phyloP scores from a whole-genome alignment of 2,329 filamentous ascomycete species.

The Ceratocystis alfenasii region DNA sequence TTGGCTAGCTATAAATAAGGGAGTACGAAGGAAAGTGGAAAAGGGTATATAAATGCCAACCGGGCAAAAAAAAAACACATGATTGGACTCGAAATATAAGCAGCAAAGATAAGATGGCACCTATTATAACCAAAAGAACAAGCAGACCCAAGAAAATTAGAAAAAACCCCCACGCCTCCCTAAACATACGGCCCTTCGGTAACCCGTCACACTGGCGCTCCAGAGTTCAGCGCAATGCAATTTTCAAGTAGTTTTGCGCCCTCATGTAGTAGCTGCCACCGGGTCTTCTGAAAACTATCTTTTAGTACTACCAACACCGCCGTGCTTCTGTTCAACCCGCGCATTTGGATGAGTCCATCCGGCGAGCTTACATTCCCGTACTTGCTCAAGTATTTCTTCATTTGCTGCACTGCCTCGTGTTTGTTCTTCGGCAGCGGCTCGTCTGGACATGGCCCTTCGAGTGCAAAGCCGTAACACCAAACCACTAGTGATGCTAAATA shows the following conservation, averaged over 20 bases:
- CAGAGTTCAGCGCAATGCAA: conserved; percentile 53
- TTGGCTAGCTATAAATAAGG: background rate
- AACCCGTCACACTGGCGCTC: conserved; percentile 18
- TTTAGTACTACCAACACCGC: conserved; percentile 71
- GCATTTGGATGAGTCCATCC: conserved; percentile 60
- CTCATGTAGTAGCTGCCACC: conserved; percentile 88
- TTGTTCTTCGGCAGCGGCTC: conserved; percentile 43
- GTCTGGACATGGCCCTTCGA: conserved; percentile 62
- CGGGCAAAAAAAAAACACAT: background rate
- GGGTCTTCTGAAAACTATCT: conserved; percentile 66
- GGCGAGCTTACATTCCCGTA: conserved; percentile 63
- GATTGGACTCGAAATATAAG: background rate
- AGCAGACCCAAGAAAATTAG: background rate
- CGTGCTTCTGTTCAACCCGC: conserved; percentile 70
- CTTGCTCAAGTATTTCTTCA: conserved; percentile 64
- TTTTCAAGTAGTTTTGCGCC: conserved; percentile 68
- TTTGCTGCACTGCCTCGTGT: conserved; percentile 59
- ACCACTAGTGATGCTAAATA: conserved; percentile 88
- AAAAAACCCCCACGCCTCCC: background rate
- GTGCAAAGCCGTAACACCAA: conserved; percentile 86
- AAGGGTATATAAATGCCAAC: conserved; percentile 5
- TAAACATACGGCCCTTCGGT: background rate
- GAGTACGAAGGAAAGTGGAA: background rate
- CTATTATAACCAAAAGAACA: background rate
- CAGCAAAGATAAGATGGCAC: background rate